These are phyloP conservation scores for Aureobasidium sp. DNA, from an alignment of 2,329 filamentous ascomycete genomes.

Conservation along the genomic window DNA sequence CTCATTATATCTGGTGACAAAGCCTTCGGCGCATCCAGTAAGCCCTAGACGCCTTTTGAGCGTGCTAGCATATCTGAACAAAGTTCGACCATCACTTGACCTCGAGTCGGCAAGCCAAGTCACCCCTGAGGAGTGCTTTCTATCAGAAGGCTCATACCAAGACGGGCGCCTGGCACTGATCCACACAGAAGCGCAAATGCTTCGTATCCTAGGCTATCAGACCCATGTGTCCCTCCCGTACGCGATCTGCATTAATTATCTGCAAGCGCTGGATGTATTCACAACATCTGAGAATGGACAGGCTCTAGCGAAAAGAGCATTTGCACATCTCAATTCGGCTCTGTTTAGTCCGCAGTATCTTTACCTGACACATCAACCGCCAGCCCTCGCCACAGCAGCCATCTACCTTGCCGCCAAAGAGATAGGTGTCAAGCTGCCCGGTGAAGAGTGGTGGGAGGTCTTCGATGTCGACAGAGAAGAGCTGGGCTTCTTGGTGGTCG, in stretches of 20 bases:
- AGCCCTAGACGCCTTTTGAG: slow-evolving; percentile 75
- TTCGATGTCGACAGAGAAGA: slow-evolving; percentile 95
- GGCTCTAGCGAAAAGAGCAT: slow-evolving; percentile 55
- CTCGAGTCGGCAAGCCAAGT: neutral
- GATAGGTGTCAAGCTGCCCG: slow-evolving; percentile 67
- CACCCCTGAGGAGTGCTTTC: slow-evolving; percentile 11
- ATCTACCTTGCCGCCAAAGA: slow-evolving; percentile 87
- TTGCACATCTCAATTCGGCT: slow-evolving; percentile 79
- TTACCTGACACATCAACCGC: slow-evolving; percentile 87
- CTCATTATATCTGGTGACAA: slow-evolving; percentile 71
- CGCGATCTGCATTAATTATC: slow-evolving; percentile 79
- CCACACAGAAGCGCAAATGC: slow-evolving; percentile 67
- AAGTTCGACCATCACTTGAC: slow-evolving; percentile 45
- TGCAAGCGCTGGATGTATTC: slow-evolving; percentile 76
- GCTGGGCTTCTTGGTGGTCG: slow-evolving; percentile 85
- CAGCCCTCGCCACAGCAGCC: slow-evolving; percentile 75
- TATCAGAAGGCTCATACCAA: slow-evolving; percentile 64
- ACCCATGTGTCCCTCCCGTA: slow-evolving; percentile 82
- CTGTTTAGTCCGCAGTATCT: slow-evolving; percentile 81
- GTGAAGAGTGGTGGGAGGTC: slow-evolving; percentile 92
- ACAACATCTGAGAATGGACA: slow-evolving; percentile 34
- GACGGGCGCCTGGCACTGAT: slow-evolving; percentile 58
- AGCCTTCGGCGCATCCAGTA: slow-evolving; percentile 70
- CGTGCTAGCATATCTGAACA: slow-evolving; percentile 75
- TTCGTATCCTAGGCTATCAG: slow-evolving; percentile 72